phyloP scores from a whole-genome alignment of 2,329 filamentous ascomycete genomes.

The Sarocladium oryzae region DNA sequence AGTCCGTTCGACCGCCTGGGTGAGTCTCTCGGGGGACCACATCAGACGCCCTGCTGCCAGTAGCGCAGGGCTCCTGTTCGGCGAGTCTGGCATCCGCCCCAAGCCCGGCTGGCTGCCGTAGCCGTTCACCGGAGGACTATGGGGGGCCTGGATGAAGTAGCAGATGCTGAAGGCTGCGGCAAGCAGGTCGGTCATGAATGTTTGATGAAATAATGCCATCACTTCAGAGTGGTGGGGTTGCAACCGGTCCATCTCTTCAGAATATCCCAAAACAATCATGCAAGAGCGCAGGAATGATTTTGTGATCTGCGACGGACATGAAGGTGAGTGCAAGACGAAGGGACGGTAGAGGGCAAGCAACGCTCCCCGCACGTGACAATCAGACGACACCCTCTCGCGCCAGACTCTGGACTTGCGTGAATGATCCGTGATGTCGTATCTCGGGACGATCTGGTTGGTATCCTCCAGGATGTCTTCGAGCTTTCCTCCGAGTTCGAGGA shows the following conservation, averaged over 20 bases:
- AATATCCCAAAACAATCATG: constrained; percentile 48
- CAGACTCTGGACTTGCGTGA: constrained; percentile 43
- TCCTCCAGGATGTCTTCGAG: constrained; percentile 49
- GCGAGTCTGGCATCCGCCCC: constrained; percentile 25
- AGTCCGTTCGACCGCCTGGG: constrained; percentile 39
- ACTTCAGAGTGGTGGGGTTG: constrained; percentile 40
- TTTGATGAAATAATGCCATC: constrained; percentile 45
- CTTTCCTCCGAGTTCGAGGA: constrained; percentile 46
- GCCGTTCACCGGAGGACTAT: constrained; percentile 24
- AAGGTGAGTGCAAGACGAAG: constrained; percentile 44
- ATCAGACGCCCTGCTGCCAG: constrained; percentile 17
- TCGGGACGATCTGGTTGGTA: constrained; percentile 45
- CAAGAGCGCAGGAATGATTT: constrained; percentile 47
- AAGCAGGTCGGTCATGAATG: constrained; percentile 47
- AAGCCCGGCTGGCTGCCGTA: constrained; percentile 22
- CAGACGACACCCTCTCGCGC: constrained; percentile 43
- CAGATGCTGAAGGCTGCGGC: constrained; percentile 50
- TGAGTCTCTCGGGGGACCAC: constrained; percentile 35
- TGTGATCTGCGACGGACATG: constrained; percentile 44
- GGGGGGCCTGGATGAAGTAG: constrained; percentile 41
- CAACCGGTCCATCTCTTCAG: constrained; percentile 46
- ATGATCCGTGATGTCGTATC: constrained; percentile 33
- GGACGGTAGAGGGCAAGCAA: constrained; percentile 48
- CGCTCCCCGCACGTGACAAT: constrained; percentile 48
- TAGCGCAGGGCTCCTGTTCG: neutral